Evolutionary conservation across 1,139 yeast species (phyloP), one percentile per base, ranked within the genome.

Genomic region (Lodderomyces theae): DNA sequence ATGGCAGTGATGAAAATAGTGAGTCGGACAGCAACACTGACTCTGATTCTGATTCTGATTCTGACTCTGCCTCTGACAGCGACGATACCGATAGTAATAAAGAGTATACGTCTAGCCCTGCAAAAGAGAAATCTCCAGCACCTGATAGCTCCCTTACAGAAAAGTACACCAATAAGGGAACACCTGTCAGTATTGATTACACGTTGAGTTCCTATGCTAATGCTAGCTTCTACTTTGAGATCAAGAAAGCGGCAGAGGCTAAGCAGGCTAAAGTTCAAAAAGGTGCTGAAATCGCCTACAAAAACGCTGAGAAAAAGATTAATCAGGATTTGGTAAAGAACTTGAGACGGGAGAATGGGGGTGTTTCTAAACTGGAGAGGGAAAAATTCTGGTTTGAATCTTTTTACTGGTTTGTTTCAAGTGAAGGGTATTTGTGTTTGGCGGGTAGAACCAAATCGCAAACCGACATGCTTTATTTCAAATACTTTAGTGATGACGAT

Each of bases 311-410:
- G 56, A 74, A 77, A 47, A 86, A 85, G 53, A 86, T 92, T 45
- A 77, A 75, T 41, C 79, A 77, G 29, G 96, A 90, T 54, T 65
- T 90, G 51, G 78, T 79, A 41, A 80, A 75, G 52, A 75, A 80
- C 35, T 71, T 85, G 53, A 85, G 84, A 44, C 79, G 78, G 42
- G 82, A 83, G 43, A 76, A 74, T 43, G 84, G 80, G 35, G 72
- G 78, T 2, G 10, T 11, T 25, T 68, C 88, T 45, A 82, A 79
- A 47, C 80, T 77, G 29, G 68, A 85, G 24, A 74, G 97, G 39
- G 74, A 79, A 5, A 87, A 88, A 37, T 83, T 71, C 53, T 90
- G 97, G 86, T 94, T 94, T 65, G 98, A 92, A 56, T 92, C 92
- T 60, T 92, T 85, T 58, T 81, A 72, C 55, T 92, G 98, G 98